phyloP scores from a whole-genome alignment of 2,329 filamentous ascomycete genomes.

The Arthrobotrys sinensis region DNA sequence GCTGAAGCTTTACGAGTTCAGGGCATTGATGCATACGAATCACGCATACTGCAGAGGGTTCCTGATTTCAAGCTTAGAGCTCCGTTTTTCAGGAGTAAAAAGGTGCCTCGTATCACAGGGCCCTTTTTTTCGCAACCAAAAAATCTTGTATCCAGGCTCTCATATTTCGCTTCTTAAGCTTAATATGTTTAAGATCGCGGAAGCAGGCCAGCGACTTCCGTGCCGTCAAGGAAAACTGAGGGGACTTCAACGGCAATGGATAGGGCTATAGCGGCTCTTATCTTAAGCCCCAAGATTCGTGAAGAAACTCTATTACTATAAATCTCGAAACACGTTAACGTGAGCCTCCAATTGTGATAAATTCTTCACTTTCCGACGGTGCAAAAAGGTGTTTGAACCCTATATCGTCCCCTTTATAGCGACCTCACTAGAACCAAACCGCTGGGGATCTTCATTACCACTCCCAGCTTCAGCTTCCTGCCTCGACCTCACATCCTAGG shows the following conservation, averaged over 20 bases:
- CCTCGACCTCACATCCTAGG: constrained; percentile 18
- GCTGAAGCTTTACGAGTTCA: background rate
- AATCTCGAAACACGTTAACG: constrained; percentile 43
- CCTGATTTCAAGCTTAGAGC: constrained; percentile 10
- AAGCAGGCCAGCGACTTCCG: constrained; percentile 41
- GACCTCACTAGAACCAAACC: constrained; percentile 20
- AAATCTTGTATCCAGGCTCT: constrained; percentile 5
- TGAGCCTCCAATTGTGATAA: constrained; percentile 23
- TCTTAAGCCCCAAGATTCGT: constrained; percentile 11
- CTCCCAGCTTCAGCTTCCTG: constrained; percentile 39
- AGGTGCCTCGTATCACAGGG: constrained; percentile 25
- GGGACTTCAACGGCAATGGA: constrained; percentile 23
- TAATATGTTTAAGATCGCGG: constrained; percentile 33
- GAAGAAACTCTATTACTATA: constrained; percentile 27
- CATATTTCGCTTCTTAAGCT: constrained; percentile 11
- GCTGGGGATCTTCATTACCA: constrained; percentile 52
- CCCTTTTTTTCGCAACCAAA: constrained; percentile 3
- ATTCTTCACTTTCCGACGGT: constrained; percentile 36
- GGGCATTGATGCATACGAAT: constrained; percentile 19
- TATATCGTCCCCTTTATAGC: constrained; percentile 41
- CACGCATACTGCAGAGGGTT: constrained; percentile 11
- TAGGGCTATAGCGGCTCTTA: constrained; percentile 31
- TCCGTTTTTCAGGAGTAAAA: constrained; percentile 26
- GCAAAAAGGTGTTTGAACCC: constrained; percentile 13
- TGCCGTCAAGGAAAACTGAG: constrained; percentile 37